A percentile compares a stretch with the other conserved stretches of the same genome.
Evolutionary conservation across 2,329 filamentous ascomycete genomes (phyloP).

Genomic region (Exophiala xenobiotica): DNA sequence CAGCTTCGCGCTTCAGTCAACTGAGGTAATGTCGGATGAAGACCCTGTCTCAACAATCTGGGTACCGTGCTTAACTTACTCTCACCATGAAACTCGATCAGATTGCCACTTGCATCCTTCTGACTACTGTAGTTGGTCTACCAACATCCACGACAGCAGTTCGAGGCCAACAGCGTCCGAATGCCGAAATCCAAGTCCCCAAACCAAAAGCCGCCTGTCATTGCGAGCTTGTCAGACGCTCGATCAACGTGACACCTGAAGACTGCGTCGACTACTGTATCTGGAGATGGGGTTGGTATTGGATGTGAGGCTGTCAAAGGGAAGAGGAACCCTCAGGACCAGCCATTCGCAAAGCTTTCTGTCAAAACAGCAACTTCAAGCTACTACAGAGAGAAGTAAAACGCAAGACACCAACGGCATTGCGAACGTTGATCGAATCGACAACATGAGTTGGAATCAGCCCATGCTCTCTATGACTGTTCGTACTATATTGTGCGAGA

Average conservation of each 20-base stretch:
- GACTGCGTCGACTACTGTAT: conserved; percentile 14
- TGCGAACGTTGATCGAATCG: no score
- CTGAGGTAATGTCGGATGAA: no score
- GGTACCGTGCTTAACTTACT: no score
- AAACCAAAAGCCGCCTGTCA: conserved; percentile 1
- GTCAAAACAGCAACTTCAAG: no score
- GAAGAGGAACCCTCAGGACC: no score
- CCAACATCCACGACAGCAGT: conserved; percentile 1
- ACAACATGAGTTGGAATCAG: no score
- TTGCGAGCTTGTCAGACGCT: conserved; percentile 8
- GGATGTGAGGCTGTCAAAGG: neutral
- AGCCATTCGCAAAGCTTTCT: no score
- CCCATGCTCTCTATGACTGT: neutral
- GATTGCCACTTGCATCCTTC: neutral
- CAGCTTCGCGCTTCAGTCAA: no score
- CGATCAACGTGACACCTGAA: conserved; percentile 3
- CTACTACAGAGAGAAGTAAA: no score
- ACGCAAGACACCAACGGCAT: no score
- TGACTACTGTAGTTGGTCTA: neutral
- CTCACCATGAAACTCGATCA: neutral
- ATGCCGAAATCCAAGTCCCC: neutral
- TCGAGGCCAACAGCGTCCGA: neutral
- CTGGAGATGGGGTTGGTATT: conserved; percentile 13
- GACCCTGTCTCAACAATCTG: no score
- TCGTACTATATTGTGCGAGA: neutral